A percentile compares a stretch with the other conserved stretches of the same genome.
phyloP scores from a whole-genome alignment of 768 basidiomycete genomes.

The Cystobasidium ongulense region DNA sequence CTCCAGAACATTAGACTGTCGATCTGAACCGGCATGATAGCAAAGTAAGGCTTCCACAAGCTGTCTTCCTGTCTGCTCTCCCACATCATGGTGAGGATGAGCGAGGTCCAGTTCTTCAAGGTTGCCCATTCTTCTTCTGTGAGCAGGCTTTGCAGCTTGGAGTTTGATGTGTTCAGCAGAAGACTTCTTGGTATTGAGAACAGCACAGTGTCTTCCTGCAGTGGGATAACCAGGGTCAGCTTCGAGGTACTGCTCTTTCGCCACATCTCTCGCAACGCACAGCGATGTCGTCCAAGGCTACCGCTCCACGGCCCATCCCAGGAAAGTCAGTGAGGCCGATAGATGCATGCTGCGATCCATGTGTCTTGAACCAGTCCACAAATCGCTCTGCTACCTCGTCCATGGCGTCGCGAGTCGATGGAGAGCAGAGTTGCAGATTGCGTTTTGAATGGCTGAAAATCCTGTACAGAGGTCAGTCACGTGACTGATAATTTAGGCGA shows the following conservation, averaged over 20 bases:
- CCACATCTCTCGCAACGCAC: slow-evolving; percentile 47
- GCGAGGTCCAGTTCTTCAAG: slow-evolving; percentile 69
- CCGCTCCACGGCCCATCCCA: slow-evolving; percentile 59
- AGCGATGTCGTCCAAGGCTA: slow-evolving; percentile 65
- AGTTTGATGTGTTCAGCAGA: slow-evolving; percentile 71
- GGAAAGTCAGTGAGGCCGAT: slow-evolving; percentile 43
- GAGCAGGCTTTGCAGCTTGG: slow-evolving; percentile 51
- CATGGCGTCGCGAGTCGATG: not conserved
- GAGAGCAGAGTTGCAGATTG: not conserved
- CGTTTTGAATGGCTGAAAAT: no score
- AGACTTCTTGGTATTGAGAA: slow-evolving; percentile 73
- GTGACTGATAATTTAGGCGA: no score
- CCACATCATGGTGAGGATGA: slow-evolving; percentile 96
- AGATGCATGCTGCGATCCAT: slow-evolving; percentile 18
- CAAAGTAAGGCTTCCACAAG: slow-evolving; percentile 64
- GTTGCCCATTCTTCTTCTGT: slow-evolving; percentile 58
- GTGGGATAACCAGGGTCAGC: not conserved
- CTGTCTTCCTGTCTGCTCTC: slow-evolving; percentile 59
- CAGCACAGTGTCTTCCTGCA: slow-evolving; percentile 63
- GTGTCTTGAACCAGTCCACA: slow-evolving; percentile 17
- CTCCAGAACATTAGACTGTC: slow-evolving; percentile 94
- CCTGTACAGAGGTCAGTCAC: no score
- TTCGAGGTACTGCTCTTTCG: not conserved
- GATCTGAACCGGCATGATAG: slow-evolving; percentile 62
- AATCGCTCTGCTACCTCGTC: not conserved